A percentile compares a stretch with the other conserved stretches of the same genome.
Conservation (phyloP, 164 flowering plant genomes). For the Stephania cephalantha region DNA sequence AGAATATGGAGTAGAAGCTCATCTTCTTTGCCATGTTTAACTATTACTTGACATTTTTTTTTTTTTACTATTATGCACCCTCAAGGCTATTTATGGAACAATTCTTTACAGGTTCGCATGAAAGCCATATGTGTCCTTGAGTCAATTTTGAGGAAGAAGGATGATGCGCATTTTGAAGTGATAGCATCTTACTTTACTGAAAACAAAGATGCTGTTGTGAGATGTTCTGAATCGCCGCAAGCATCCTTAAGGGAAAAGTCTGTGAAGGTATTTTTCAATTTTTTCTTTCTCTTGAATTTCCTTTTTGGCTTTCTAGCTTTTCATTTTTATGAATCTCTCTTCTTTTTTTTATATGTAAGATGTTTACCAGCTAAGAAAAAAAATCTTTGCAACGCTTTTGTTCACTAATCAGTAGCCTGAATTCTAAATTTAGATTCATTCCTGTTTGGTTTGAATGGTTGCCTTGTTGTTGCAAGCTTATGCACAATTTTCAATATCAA, state of each 20-base stretch:
- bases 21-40: background rate
- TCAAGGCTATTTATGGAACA: background rate
- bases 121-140: constrained; percentile 92
- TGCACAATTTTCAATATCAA: background rate
- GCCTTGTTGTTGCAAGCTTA: background rate
- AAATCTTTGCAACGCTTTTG: background rate
- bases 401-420: background rate
- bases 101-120: constrained; percentile 66
- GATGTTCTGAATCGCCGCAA: constrained; percentile 91
- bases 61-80: background rate
- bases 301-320: background rate
- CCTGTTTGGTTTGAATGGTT: background rate
- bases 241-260: constrained; percentile 86
- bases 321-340: background rate
- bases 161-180: constrained; percentile 49
- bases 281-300: background rate
- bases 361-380: background rate
- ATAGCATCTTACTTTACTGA: constrained; percentile 73
- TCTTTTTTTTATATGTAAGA: background rate
- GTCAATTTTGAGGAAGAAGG: constrained; percentile 76
- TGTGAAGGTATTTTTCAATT: constrained; percentile 40
- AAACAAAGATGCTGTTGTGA: constrained; percentile 51
- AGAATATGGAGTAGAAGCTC: background rate
- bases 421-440: background rate
- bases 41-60: background rate